phyloP scores from a whole-genome alignment of 805 yeast genomes.

The Wickerhamiella galacta region DNA sequence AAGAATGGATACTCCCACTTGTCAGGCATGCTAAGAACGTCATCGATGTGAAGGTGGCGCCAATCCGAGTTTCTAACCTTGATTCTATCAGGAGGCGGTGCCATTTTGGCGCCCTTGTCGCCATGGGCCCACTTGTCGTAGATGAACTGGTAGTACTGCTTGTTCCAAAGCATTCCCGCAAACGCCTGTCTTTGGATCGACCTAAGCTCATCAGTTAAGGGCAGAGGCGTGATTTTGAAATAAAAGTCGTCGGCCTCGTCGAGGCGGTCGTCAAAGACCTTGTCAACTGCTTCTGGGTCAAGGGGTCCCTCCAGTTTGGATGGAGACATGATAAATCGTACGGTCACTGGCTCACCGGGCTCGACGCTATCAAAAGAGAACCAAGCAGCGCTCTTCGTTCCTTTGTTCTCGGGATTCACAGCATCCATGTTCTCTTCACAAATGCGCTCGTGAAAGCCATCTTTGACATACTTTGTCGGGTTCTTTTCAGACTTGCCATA shows the following conservation, averaged over 20 bases:
- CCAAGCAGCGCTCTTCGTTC: constrained; percentile 80
- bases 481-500: constrained; percentile 39
- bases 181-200: constrained; percentile 84
- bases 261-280: constrained; percentile 48
- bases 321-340: constrained; percentile 39
- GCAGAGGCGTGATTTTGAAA: constrained; percentile 75
- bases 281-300: constrained; percentile 62
- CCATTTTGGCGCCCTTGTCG: constrained; percentile 55
- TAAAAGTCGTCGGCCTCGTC: constrained; percentile 88
- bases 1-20: constrained; percentile 94
- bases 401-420: constrained; percentile 51
- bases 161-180: constrained; percentile 87
- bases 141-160: constrained; percentile 76
- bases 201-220: constrained; percentile 62
- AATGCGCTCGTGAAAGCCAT: constrained; percentile 78
- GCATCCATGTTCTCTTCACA: constrained; percentile 42
- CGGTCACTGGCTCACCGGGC: constrained; percentile 71
- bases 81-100: constrained; percentile 70
- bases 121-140: constrained; percentile 79
- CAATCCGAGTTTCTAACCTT: constrained; percentile 79
- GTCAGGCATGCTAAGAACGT: constrained; percentile 77
- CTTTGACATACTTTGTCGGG: constrained; percentile 49
- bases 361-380: constrained; percentile 68
- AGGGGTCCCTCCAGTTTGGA: constrained; percentile 22
- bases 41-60: constrained; percentile 79